Evolutionary conservation across 2,329 filamentous ascomycete species (phyloP).

Genomic region (Cladosporium sp.): DNA sequence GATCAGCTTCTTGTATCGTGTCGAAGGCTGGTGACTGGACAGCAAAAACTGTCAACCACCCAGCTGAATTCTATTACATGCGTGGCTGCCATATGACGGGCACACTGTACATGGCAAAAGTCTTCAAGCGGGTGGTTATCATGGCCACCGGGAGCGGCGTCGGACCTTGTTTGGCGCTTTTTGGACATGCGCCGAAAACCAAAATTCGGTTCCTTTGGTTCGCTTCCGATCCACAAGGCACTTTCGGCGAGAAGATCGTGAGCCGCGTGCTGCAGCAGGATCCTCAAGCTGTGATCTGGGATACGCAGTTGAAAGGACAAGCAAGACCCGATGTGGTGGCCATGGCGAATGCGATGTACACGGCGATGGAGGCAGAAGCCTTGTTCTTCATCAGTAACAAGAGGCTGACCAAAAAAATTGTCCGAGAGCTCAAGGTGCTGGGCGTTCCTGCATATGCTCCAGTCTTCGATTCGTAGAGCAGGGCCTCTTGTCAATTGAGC

Average conservation of each 20-base stretch:
- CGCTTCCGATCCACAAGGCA: slow-evolving; percentile 18
- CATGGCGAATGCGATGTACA: slow-evolving; percentile 33
- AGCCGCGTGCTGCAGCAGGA: slow-evolving; percentile 30
- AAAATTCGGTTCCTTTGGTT: slow-evolving; percentile 25
- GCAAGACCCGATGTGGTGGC: slow-evolving; percentile 37
- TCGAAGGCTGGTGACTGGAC: slow-evolving; percentile 6
- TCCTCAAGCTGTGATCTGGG: slow-evolving; percentile 36
- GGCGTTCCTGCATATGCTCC: slow-evolving; percentile 42
- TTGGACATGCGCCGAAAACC: slow-evolving; percentile 3
- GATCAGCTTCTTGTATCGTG: neutral
- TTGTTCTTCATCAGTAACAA: slow-evolving; percentile 43
- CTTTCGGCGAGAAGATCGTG: slow-evolving; percentile 25
- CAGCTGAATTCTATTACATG: neutral
- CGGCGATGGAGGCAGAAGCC: slow-evolving; percentile 37
- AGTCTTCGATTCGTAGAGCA: slow-evolving; percentile 38
- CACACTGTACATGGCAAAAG: slow-evolving; percentile 7
- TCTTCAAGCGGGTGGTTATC: slow-evolving; percentile 1
- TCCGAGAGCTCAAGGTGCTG: slow-evolving; percentile 37
- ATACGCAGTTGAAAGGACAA: slow-evolving; percentile 32
- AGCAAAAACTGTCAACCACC: neutral
- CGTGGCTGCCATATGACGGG: slow-evolving; percentile 1
- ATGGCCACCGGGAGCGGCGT: slow-evolving; percentile 37
- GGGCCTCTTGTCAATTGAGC: neutral
- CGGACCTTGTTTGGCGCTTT: slow-evolving; percentile 27
- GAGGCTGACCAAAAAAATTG: slow-evolving; percentile 37